phyloP scores from a whole-genome alignment of 2,329 filamentous ascomycete species.

The Aspergillus novofumigatus region DNA sequence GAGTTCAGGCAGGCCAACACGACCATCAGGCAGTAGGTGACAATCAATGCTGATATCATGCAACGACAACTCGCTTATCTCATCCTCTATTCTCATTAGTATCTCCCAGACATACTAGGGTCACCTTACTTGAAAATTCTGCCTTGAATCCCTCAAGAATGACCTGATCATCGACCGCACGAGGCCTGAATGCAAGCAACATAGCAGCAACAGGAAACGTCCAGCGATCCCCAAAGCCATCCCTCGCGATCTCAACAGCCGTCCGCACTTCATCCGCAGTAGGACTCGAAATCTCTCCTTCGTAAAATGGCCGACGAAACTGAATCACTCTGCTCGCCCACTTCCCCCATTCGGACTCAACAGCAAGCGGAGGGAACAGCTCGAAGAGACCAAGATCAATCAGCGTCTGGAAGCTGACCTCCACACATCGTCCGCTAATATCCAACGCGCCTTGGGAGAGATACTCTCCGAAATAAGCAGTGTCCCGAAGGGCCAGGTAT shows the following conservation, averaged over 20 bases:
- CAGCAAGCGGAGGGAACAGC: slow-evolving; percentile 3
- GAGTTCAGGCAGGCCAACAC: background rate
- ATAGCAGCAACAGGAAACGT: slow-evolving; percentile 3
- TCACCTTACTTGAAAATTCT: background rate
- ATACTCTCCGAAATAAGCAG: slow-evolving; percentile 8
- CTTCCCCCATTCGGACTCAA: slow-evolving; percentile 1
- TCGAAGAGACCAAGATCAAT: slow-evolving; percentile 3
- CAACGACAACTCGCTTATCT: background rate
- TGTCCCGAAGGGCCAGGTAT: slow-evolving; percentile 4
- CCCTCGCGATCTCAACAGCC: background rate
- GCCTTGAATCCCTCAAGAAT: background rate
- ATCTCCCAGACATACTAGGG: background rate
- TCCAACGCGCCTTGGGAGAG: slow-evolving; percentile 5
- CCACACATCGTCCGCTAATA: slow-evolving; percentile 1
- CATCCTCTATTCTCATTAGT: background rate
- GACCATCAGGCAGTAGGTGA: too few species aligned
- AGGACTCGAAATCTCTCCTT: background rate
- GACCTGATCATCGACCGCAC: background rate
- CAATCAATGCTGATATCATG: background rate
- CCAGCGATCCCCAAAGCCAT: slow-evolving; percentile 5
- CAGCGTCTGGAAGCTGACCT: slow-evolving; percentile 5
- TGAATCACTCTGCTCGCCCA: slow-evolving; percentile 4
- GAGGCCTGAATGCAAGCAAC: slow-evolving; percentile 5
- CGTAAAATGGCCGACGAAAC: background rate
- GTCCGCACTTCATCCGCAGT: background rate